Evolutionary conservation across 768 basidiomycete genomes (phyloP), one percentile per base, ranked within the genome.

Genomic region (Solioccasus polychromus): DNA sequence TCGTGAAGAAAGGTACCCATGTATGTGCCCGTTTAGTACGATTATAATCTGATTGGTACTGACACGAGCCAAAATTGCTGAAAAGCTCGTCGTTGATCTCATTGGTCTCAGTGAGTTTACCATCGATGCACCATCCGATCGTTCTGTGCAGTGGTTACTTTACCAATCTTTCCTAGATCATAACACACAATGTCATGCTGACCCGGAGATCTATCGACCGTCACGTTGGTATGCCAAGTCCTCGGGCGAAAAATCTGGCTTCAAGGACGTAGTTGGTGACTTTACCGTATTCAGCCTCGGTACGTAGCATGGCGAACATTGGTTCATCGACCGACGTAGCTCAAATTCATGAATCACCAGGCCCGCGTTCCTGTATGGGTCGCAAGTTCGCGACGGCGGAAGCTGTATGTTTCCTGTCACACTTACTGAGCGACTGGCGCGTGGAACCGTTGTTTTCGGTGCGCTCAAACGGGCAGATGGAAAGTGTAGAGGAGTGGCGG

Each of bases 371-470:
- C 3, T 83, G 80, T 52, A 63, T 79, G 5, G 81, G 80, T 3
- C 65, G 75, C 26, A 77, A 73, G 49, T 82, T 82, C 50, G 73
- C 79, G 2, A 66, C 69, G 1, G 70, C 68, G 0, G 79, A 82
- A 55, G 68, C 71, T 2, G 70, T 81, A 14, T 71, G 69, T 36
- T 77, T 82, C 67, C 67, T 83, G n/a, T 68, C 75, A 0, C 59
- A 72, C 51, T 56, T 82, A 4, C 57, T 79, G 9, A 65, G 75
- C 4, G 79, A 80, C 39, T 82, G 73, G 74, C 69, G 60, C 20
- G 56, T 82, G 10, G 71, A 76, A 44, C 76, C 77, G 1, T 36
- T 69, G 11, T 54, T 79, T 20, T 26, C 26, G 10, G 34, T 31
- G 9, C 48, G 36, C 17, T 39, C 30, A 8, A 30, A 35, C 5